A percentile compares a stretch with the other conserved stretches of the same genome.
Evolutionary conservation across 306 rosid genomes (phyloP).

Genomic region (Lathyrus tuberosus): DNA sequence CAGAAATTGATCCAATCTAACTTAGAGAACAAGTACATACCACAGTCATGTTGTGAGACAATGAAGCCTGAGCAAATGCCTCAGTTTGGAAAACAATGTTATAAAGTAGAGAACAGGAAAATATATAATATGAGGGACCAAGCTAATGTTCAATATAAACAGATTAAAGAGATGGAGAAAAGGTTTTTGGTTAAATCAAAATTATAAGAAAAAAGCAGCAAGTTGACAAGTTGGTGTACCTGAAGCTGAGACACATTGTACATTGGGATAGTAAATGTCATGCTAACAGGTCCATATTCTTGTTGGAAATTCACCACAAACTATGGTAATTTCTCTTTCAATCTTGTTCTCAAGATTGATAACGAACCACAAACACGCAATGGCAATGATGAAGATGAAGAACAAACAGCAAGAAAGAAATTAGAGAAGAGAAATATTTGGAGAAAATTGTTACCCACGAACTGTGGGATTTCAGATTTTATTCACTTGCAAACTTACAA

Average conservation of each 20-base stretch:
- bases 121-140: neutral
- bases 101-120: slow-evolving; percentile 24
- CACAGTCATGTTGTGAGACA: slow-evolving; percentile 86
- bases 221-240: slow-evolving; percentile 47
- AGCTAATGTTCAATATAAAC: slow-evolving; percentile 4
- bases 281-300: slow-evolving; percentile 90
- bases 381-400: too few relatives aligned
- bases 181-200: slow-evolving; percentile 29
- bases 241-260: slow-evolving; percentile 76
- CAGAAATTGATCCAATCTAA: slow-evolving; percentile 8
- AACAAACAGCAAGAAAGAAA: too few relatives aligned
- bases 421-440: too few relatives aligned
- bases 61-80: slow-evolving; percentile 77
- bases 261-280: slow-evolving; percentile 91
- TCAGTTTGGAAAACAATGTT: slow-evolving; percentile 49
- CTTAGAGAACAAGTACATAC: slow-evolving; percentile 48
- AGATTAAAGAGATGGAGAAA: slow-evolving; percentile 5
- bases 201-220: slow-evolving; percentile 13
- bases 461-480: too few relatives aligned
- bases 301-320: too few relatives aligned
- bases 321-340: too few relatives aligned
- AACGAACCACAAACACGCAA: too few relatives aligned
- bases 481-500: too few relatives aligned
- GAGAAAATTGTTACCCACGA: too few relatives aligned
- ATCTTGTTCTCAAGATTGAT: too few relatives aligned